Base-by-base conservation (phyloP, 495 filamentous ascomycete species). In the Cetradonia linearis region DNA sequence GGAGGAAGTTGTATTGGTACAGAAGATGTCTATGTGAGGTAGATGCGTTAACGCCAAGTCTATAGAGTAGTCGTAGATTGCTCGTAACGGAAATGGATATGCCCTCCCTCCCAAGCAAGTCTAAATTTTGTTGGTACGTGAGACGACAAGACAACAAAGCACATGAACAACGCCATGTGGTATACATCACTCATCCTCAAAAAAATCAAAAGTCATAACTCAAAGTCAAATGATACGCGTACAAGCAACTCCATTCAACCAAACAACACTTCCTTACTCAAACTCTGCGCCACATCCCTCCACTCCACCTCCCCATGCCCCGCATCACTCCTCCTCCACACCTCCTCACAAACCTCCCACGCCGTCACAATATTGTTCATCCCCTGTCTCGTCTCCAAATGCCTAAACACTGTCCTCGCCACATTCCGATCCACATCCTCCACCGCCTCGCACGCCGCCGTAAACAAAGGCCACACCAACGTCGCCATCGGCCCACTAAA, bases 281-380 rank as follows among this genome's bases (percentile, higher is more conserved):
- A 74, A 47, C 78, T 75, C 49, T 71, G 67, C 52, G 76, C 77
- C 37, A 82, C 74, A 33, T 70, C 69, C 63, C 77, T 70, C 79
- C 79, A 70, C 46, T 69, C 68, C 18, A 70, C 65, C 23, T 66
- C 70, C 9, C 66, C 64, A 53, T 65, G 67, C 25, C 70, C 73
- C 13, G 68, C 63, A 66, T 81, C 77, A 7, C 68, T 71, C 61
- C 79, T 68, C 50, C 70, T 70, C 81, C 81, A 84, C 18, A 84
- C 77, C 65, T 82, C 80, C 63, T 77, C 67, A 18, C 80, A 72
- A 30, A 84, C 75, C 47, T 75, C 76, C 78, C 81, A 80, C 16
- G 79, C 78, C 56, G 78, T 69, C 49, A 74, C 75, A 56, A 84
- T 83, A 66, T 83, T 84, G 59, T 71, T 77, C 81, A 84, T 84